Evolutionary conservation across 2,329 filamentous ascomycete species (phyloP).

Genomic region (Plectosphaerella sp.): DNA sequence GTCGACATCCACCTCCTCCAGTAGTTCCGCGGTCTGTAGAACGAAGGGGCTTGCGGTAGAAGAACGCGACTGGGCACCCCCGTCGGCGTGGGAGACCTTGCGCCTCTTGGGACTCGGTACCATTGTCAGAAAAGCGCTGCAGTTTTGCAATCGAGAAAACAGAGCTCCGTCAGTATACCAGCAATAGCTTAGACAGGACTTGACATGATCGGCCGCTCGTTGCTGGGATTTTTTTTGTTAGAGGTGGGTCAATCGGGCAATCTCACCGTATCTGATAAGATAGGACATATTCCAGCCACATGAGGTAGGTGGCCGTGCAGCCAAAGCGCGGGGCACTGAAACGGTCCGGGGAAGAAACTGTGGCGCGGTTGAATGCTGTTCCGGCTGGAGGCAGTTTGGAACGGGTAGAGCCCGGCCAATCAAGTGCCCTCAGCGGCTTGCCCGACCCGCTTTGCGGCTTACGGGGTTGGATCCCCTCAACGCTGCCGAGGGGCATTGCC

Average conservation of each 20-base stretch:
- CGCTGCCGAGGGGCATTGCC: neutral
- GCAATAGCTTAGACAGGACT: too few relatives aligned
- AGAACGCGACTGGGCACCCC: conserved; percentile 29
- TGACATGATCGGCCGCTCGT: neutral
- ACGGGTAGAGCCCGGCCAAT: neutral
- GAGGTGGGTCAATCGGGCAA: neutral
- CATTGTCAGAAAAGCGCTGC: conserved; percentile 24
- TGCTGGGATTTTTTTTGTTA: neutral
- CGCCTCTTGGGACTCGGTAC: conserved; percentile 43
- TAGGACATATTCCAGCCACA: neutral
- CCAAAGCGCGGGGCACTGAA: too few relatives aligned
- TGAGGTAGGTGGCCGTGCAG: too few relatives aligned
- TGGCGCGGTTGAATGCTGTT: neutral
- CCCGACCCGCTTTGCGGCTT: neutral
- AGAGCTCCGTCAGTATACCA: too few relatives aligned
- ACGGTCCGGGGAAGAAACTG: neutral
- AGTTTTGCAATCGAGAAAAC: too few relatives aligned
- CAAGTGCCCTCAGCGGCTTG: neutral
- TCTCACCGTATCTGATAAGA: neutral
- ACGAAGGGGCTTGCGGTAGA: conserved; percentile 50
- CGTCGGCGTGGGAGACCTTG: conserved; percentile 37
- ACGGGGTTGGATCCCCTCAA: neutral
- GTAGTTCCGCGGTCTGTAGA: conserved; percentile 55
- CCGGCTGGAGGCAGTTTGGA: neutral
- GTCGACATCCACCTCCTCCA: conserved; percentile 50